Evolutionary conservation across 805 yeast species (phyloP), one percentile per base, ranked within the genome.

Genomic region (Crinitomyces ghanaensis): DNA sequence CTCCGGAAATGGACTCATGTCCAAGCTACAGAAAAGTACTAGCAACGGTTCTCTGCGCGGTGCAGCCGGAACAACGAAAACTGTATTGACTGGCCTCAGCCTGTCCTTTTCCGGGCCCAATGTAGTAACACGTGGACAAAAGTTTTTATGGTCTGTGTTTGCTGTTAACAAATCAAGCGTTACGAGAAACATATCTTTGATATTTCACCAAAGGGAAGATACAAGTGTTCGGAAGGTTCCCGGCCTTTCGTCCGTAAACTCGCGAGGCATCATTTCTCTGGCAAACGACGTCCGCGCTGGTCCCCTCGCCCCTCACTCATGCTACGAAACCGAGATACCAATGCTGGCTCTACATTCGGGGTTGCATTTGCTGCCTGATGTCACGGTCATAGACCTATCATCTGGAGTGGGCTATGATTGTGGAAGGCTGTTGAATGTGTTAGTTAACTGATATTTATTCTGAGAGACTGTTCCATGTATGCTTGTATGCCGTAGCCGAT

Each of bases 391-490:
- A 30, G 93, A 81, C 46, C 58, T 72, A 7, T 47, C 51, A 23
- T 65, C 74, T 13, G 83, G 86, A 3, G 86, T 79, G 36, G 68
- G 72, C 2, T 64, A 74, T 41, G 85, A 74, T 40, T 76, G 81
- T 49, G 85, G 84, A 1, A 67, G 71, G 37, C 56, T 80, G 34
- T 60, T 81, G 23, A 85, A 79, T 45, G 79, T 81, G 2, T 65
- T 74, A 36, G 83, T 80, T 17, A 37, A 30, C 20, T 19, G n/a
- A n/a, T n/a, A n/a, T n/a, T n/a, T n/a, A n/a, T n/a, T n/a, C n/a
- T n/a, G n/a, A n/a, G n/a, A n/a, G n/a, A n/a, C n/a, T n/a, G n/a
- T n/a, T n/a, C n/a, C n/a, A n/a, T n/a, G n/a, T n/a, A n/a, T n/a
- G n/a, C n/a, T n/a, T n/a, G n/a, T n/a, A n/a, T n/a, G n/a, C n/a